Base-by-base conservation (phyloP, 371 early-diverging fungal genomes). In the Mortierella sp. region DNA sequence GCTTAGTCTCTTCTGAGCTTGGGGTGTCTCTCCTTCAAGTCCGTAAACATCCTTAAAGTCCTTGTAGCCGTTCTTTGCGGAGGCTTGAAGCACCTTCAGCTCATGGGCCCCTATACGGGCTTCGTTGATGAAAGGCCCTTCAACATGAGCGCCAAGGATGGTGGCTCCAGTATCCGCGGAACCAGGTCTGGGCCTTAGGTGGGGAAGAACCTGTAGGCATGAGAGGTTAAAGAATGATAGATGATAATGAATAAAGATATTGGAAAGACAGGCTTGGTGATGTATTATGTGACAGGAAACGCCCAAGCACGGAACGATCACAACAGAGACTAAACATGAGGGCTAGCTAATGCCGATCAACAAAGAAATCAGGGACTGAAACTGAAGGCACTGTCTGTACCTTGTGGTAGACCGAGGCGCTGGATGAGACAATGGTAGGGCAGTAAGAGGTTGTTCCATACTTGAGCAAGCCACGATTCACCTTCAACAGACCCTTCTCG, bases 381-480 rank as follows among this genome's bases (percentile, higher is more conserved):
- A 21, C 14, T 19, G 4, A 42, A 41, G 28, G 12, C 11, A 21
- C 8, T 50, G 23, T 9, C 23, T 27, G 60, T 83, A 92, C 93
- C 79, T 87, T 86, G 55, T 82, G 79, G 81, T 95, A 95, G 3
- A 93, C 87, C 27, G 87, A 88, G 2, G 91, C 79, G 5, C 73
- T 66, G 2, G 95, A 95, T 56, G 92, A 92, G 28, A 95, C 93
- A 9, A 94, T 82, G 8, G 95, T 95, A 9, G 95, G 95, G 67
- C 92, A 92, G 71, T 90, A 95, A 26, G 92, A 82, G 7, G 94
- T 94, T 60, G 91, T 91, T 0, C 95, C 95, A 57, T 86, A 89
- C 58, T 88, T 83, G 55, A 95, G 80, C 50, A 94, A 79, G 4
- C 92, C 93, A 58, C 86, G 90, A 49, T 91, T 88, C 9, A 94